phyloP scores from a whole-genome alignment of 208 protist genomes.

The Acanthamoeba rhysodes region DNA sequence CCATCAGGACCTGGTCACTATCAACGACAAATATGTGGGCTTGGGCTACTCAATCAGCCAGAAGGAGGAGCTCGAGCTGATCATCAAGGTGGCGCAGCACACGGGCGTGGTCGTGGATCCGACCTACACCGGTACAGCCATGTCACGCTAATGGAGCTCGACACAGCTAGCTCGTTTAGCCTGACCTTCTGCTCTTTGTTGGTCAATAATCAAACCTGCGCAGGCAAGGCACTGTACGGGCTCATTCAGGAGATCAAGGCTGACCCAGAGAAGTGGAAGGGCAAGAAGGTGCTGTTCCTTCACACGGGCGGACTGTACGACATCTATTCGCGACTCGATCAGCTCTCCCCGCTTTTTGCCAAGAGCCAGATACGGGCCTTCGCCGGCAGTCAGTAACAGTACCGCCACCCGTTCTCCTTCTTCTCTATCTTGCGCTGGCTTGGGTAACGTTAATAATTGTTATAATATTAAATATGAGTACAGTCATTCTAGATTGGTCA shows the following conservation, averaged over 20 bases:
- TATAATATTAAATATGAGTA: too few species aligned
- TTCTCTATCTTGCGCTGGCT: too few species aligned
- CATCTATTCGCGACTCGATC: constrained; percentile 50
- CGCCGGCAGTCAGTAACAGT: background rate
- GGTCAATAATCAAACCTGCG: background rate
- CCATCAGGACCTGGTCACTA: background rate
- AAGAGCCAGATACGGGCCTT: constrained; percentile 3
- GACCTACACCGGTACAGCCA: constrained; percentile 77
- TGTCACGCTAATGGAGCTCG: background rate
- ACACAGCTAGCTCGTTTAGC: background rate
- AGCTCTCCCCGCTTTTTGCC: constrained; percentile 47
- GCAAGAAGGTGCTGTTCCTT: constrained; percentile 55
- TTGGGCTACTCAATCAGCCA: constrained; percentile 72
- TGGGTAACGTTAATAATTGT: too few species aligned
- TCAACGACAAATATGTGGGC: constrained; percentile 65
- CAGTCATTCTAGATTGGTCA: too few species aligned
- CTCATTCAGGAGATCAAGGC: background rate
- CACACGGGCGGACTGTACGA: constrained; percentile 71
- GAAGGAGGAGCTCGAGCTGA: constrained; percentile 68
- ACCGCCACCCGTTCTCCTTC: too few species aligned
- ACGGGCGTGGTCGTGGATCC: constrained; percentile 81
- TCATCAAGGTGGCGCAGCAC: constrained; percentile 1
- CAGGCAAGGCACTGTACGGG: constrained; percentile 13
- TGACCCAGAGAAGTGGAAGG: background rate
- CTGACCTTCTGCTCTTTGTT: background rate